phyloP scores from a whole-genome alignment of 108 stramenopile species.

The Bacterosira constricta region DNA sequence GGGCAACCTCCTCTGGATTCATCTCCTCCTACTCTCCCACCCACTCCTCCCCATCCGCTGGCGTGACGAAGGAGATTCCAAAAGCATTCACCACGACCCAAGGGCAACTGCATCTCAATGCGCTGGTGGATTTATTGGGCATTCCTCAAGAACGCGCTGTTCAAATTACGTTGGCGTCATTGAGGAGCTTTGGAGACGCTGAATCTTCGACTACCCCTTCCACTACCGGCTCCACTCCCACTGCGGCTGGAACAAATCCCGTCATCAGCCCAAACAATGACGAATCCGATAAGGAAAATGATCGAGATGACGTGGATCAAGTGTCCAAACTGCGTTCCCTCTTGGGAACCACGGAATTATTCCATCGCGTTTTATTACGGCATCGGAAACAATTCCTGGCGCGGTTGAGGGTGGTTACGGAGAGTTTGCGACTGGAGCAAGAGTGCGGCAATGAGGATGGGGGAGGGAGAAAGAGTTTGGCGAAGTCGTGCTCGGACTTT shows the following conservation, averaged over 20 bases:
- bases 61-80: conserved; percentile 9
- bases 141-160: conserved; percentile 41
- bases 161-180: conserved; percentile 54
- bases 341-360: conserved; percentile 50
- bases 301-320: background rate
- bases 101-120: conserved; percentile 51
- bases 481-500: conserved; percentile 2
- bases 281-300: background rate
- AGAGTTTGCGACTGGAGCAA: conserved; percentile 58
- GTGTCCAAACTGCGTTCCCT: conserved; percentile 30
- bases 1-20: conserved; percentile 14
- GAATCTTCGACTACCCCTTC: background rate
- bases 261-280: background rate
- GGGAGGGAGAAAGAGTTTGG: background rate
- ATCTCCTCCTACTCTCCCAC: background rate
- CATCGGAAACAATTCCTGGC: conserved; percentile 54
- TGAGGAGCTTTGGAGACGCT: conserved; percentile 16
- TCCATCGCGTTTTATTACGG: conserved; percentile 24
- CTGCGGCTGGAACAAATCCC: too few species aligned
- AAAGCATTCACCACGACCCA: conserved; percentile 52
- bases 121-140: conserved; percentile 45
- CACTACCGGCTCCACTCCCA: background rate
- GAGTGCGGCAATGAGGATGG: conserved; percentile 1
- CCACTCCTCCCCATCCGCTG: background rate
- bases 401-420: conserved; percentile 49